Evolutionary conservation across 768 basidiomycete species (phyloP), one percentile per base, ranked within the genome.

Genomic region (Mycena pura): DNA sequence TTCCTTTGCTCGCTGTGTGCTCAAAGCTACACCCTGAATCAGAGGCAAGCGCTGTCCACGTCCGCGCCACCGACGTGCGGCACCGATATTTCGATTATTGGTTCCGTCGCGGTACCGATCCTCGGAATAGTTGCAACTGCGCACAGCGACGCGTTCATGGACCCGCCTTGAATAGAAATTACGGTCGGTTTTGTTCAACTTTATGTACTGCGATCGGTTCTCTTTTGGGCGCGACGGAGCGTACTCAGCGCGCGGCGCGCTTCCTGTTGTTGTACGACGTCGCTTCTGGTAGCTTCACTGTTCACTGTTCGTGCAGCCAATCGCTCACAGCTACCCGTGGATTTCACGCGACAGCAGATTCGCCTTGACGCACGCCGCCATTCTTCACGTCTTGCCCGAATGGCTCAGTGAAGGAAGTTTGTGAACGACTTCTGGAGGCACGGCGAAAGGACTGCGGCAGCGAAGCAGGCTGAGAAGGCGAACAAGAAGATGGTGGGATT

Each of bases 1-100:
- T 19, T 70, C 68, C 2, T 64, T 70, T 72, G 28, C 71, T 73
- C 36, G 73, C 76, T 21, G 73, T 74, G 43, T 67, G 72, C 70
- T 49, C 48, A 22, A 17, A 36, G 32, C n/a, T 19, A 3, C 19
- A 55, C 57, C 28, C 40, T 44, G 60, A 67, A 57, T 41, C 56
- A 40, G 24, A 22, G 49, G 57, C 1, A 48, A 44, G 3, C 31
- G 24, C 28, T 40, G 25, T n/a, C 17, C 1, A 22, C 27, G 17
- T 59, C 21, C 15, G 21, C 13, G 63, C 32, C 4, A 74, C 74
- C 41, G 67, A 73, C 27, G 73, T 73, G 10, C 64, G 65, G 6
- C 63, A 65, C 29, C 70, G 76, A 11, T n/a, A n/a, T n/a, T n/a
- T n/a, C n/a, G n/a, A n/a, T n/a, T 68, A 62, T 36, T 68, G 70